Evolutionary conservation across 805 yeast genomes (phyloP), one percentile per base, ranked within the genome.

Genomic region (Cyberlindnera saturnus): DNA sequence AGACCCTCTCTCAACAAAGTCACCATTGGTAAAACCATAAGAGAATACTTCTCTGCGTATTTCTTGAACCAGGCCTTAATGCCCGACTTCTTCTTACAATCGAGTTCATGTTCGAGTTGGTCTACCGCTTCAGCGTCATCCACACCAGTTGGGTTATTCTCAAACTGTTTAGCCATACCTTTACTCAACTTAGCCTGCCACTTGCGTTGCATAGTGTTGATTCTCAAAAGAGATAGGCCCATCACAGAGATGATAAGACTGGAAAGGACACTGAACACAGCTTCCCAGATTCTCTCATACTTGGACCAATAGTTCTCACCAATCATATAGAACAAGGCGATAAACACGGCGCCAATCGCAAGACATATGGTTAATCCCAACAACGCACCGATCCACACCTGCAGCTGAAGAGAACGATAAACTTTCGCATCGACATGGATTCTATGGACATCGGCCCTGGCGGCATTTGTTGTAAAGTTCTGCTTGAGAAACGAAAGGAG

Each of bases 281-380:
- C 96, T 59, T 89, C 97, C 91, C 96, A 89, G 37, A 86, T 70
- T 54, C 93, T 76, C 60, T 89, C 97, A 32, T 96, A 84, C 44
- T 78, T 69, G 5, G 90, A 74, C 96, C 96, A 89, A 47, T 86
- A 69, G 63, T 89, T 93, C 34, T 79, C 79, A 15, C 96, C 96
- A 36, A 89, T 66, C 39, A 82, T 61, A 57, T 88, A 87, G 63
- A 89, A 89, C n/a, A 82, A 67, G 7, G 73, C 66, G 31, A 89
- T 77, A 58, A 89, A 85, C 1, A 78, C 64, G 5, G 81, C 75
- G 7, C 96, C 97, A 20, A 89, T 74, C 4, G 82, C 49, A 44
- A 83, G 53, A 62, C 97, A 89, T 6, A 86, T 68, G 0, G 74
- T 55, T 19, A 89, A 64, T 0, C 97, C 97, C 3, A 76, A 52